Evolutionary conservation across 352 stramenopile genomes (phyloP).

Genomic region (Heterotrichella gracilis): DNA sequence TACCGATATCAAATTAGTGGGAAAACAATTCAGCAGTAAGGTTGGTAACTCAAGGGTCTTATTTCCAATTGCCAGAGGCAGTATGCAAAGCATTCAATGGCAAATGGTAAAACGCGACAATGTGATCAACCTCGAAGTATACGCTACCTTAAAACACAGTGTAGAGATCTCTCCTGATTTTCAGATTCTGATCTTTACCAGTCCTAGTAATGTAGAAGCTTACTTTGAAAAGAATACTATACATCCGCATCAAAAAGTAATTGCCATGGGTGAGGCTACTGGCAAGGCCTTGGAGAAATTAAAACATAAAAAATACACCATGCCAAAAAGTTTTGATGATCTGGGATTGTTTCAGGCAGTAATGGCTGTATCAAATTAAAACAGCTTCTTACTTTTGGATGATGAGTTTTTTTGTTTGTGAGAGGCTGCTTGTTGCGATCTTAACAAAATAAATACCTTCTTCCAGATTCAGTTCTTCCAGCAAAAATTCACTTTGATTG

Average conservation of each 20-base stretch:
- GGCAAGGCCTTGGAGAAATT: neutral
- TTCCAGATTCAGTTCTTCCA: neutral
- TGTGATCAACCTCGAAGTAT: neutral
- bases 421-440: too few relatives aligned
- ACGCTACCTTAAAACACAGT: neutral
- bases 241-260: neutral
- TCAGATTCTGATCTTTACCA: neutral
- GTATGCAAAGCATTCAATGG: constrained; percentile 4
- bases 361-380: neutral
- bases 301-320: neutral
- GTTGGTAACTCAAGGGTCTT: neutral
- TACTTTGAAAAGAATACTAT: neutral
- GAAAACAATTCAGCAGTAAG: neutral
- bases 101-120: neutral
- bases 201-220: neutral
- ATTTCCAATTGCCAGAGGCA: neutral
- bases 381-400: too few relatives aligned
- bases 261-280: neutral
- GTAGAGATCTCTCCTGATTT: neutral
- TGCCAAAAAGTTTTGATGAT: neutral
- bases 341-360: neutral
- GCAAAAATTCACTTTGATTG: neutral
- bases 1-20: neutral
- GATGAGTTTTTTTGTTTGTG: too few relatives aligned
- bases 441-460: neutral